phyloP scores from a whole-genome alignment of 2,329 filamentous ascomycete genomes.

The Cyanodermella asteris region DNA sequence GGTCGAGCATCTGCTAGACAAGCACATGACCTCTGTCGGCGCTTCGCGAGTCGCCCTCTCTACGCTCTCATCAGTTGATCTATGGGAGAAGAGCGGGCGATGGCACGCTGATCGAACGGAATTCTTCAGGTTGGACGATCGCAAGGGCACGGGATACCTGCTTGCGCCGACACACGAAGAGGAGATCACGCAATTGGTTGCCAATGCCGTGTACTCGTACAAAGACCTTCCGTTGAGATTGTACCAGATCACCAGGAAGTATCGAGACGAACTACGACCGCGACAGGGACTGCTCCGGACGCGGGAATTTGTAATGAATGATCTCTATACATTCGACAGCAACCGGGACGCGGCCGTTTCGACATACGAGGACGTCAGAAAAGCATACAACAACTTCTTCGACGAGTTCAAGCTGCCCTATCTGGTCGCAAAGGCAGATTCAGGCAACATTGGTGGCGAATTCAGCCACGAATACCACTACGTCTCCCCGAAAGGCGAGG shows the following conservation, averaged over 20 bases:
- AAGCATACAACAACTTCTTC: constrained; percentile 57
- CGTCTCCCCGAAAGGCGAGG: constrained; percentile 57
- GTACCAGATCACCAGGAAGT: constrained; percentile 88
- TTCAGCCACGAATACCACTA: constrained; percentile 93
- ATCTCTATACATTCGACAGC: constrained; percentile 84
- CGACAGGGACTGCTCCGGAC: constrained; percentile 71
- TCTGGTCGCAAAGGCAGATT: constrained; percentile 69
- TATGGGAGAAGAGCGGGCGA: constrained; percentile 72
- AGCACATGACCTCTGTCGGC: constrained; percentile 60
- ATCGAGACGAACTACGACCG: constrained; percentile 76
- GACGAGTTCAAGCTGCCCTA: constrained; percentile 65
- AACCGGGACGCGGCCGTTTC: constrained; percentile 44
- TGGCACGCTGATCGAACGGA: constrained; percentile 31
- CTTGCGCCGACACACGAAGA: constrained; percentile 91
- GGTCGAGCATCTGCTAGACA: constrained; percentile 64
- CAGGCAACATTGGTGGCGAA: constrained; percentile 86
- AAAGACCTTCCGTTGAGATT: constrained; percentile 67
- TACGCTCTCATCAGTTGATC: constrained; percentile 58
- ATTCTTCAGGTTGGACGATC: constrained; percentile 62
- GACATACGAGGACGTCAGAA: constrained; percentile 56
- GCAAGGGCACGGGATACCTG: constrained; percentile 52
- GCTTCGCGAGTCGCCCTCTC: constrained; percentile 69
- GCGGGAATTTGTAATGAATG: constrained; percentile 93
- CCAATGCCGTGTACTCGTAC: constrained; percentile 53
- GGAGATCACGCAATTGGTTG: constrained; percentile 71